These are phyloP conservation scores for Epithemia pelagica DNA, from an alignment of 108 stramenopile species.

Conservation along the genomic window DNA sequence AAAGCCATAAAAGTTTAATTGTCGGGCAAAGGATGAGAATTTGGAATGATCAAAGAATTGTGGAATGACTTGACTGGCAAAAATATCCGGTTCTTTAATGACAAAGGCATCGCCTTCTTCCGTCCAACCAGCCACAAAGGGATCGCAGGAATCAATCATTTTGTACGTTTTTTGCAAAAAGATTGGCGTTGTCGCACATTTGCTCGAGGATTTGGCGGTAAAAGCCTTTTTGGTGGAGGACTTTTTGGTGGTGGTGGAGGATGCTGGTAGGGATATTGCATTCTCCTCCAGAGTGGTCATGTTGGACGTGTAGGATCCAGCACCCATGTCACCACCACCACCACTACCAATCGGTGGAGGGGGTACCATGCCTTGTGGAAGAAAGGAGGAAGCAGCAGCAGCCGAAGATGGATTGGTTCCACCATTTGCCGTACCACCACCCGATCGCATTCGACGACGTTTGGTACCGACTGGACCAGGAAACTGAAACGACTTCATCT, in stretches of 20 bases:
- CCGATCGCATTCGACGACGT: slow-evolving; percentile 42
- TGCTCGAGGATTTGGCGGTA: no score
- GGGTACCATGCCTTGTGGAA: no score
- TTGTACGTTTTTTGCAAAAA: slow-evolving; percentile 81
- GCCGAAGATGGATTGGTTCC: slow-evolving; percentile 41
- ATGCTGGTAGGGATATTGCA: no score
- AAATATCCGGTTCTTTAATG: slow-evolving; percentile 73
- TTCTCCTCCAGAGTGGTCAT: no score
- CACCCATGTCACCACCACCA: no score
- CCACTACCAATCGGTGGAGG: no score
- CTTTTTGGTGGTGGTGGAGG: no score
- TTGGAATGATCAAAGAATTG: slow-evolving; percentile 88
- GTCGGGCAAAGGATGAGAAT: slow-evolving; percentile 40
- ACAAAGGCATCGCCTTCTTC: slow-evolving; percentile 77
- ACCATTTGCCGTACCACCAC: slow-evolving; percentile 37
- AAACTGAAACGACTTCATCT: no score
- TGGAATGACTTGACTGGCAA: slow-evolving; percentile 60
- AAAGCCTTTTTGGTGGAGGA: no score
- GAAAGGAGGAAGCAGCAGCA: slow-evolving; percentile 62
- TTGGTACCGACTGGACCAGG: slow-evolving; percentile 42
- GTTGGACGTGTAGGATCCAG: no score
- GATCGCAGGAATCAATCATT: slow-evolving; percentile 78
- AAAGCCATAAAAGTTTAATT: slow-evolving; percentile 77
- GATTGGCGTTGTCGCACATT: no score
- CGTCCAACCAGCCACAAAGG: slow-evolving; percentile 61